Base-by-base conservation (phyloP, 768 basidiomycete genomes). In the Lactarius pseudohatsudake region DNA sequence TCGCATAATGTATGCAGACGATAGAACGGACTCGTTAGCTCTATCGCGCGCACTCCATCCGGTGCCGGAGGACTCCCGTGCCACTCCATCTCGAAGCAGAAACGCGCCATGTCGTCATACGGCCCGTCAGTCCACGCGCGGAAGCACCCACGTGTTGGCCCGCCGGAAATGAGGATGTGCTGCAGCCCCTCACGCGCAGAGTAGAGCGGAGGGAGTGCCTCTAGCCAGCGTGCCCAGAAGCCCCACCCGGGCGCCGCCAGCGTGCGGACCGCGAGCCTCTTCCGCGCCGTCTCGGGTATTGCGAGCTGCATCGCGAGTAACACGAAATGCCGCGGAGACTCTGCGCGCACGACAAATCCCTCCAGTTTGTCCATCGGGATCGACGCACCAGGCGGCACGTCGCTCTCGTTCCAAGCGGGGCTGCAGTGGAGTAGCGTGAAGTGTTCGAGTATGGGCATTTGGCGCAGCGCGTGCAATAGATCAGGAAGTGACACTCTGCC, bases 71-170 rank as follows among this genome's bases (percentile, higher is more conserved):
- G 60, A 34, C 55, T 34, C 20, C 56, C 60, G 6, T 32, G 34
- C 65, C 65, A 66, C n/a, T 57, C 55, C 47, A 62, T 32, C 65
- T 66, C 65, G 61, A 66, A 66, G 47, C 60, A 66, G 65, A 66
- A 66, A 7, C 61, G 61, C 10, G 65, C 65, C 43, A 40, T n/a
- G 5, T 62, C 61, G 45, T 57, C 36, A 9, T 58, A 40, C 28
- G 2, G 34, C 6, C 41, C 45, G 22, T 62, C 61, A 10, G 65
- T 66, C 65, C 65, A 66, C 10, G 56, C 59, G 1, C 40, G 43
- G 65, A 66, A 66, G 15, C 65, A 61, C n/a, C 65, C 61, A 18
- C 47, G 45, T 38, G 56, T 66, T 16, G 65, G 65, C 1, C 65
- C 65, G 16, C 65, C 65, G 22, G 55, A 61, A 4, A 66, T 66